phyloP scores from a whole-genome alignment of 192 early-diverging fungal genomes.

The Mortierella antarctica region DNA sequence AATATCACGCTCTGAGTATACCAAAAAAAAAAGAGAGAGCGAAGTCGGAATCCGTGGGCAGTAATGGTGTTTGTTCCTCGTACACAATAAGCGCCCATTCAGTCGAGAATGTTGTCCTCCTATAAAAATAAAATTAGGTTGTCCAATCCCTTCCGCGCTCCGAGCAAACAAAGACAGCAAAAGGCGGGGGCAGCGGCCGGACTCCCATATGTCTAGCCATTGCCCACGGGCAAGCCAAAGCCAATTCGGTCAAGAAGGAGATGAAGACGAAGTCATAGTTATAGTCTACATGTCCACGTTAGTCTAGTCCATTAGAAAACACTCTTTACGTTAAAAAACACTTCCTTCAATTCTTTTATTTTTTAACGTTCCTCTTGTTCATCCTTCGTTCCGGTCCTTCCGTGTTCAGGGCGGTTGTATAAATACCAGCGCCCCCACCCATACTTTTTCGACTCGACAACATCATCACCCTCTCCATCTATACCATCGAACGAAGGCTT shows the following conservation, averaged over 20 bases:
- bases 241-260: too few species aligned
- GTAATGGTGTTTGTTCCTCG: too few species aligned
- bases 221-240: not conserved
- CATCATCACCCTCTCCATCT: not conserved
- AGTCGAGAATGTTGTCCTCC: too few species aligned
- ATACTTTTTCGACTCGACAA: constrained; percentile 6
- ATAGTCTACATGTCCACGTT: too few species aligned
- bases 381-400: constrained; percentile 8
- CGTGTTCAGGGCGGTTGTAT: constrained; percentile 7
- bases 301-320: not conserved
- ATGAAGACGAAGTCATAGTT: too few species aligned
- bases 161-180: not conserved
- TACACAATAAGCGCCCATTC: too few species aligned
- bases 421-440: constrained; percentile 15
- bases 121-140: not conserved
- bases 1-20: too few species aligned
- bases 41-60: too few species aligned
- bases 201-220: not conserved
- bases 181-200: not conserved
- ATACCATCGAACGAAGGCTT: not conserved
- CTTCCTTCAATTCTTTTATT: not conserved
- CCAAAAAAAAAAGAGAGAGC: too few species aligned
- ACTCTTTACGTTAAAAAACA: not conserved
- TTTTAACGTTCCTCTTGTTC: not conserved
- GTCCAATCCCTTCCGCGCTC: not conserved